These are phyloP conservation scores for Ceratonia siliqua DNA, from an alignment of 306 rosid species.

Conservation along the genomic window DNA sequence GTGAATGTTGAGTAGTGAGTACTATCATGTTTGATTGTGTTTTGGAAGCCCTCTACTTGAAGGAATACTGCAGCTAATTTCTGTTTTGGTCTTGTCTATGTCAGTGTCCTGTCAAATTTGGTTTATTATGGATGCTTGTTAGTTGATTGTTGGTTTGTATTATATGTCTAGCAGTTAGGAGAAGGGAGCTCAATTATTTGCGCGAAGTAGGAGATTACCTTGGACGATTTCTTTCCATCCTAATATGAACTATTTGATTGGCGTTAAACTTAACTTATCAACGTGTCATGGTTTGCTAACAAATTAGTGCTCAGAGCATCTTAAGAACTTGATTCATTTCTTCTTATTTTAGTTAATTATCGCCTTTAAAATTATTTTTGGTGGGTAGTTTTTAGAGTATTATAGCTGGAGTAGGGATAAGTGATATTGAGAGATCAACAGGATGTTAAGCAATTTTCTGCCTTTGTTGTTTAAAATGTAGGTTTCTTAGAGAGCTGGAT, in stretches of 20 bases:
- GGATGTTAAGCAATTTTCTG: neutral
- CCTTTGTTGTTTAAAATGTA: constrained; percentile 10
- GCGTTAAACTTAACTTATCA: neutral
- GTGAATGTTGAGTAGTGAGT: neutral
- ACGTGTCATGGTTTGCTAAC: neutral
- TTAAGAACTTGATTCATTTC: neutral
- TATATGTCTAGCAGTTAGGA: neutral
- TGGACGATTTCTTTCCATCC: neutral
- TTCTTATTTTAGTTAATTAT: neutral
- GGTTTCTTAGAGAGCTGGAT: constrained; percentile 88
- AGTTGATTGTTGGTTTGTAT: neutral
- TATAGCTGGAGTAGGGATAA: neutral
- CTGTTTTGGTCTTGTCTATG: constrained; percentile 21
- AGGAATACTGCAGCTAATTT: neutral
- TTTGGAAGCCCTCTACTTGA: neutral
- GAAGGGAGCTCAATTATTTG: neutral
- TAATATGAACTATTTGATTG: neutral
- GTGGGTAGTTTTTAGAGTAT: neutral
- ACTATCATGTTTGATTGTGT: neutral
- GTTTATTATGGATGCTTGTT: neutral
- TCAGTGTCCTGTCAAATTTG: constrained; percentile 3
- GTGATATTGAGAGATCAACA: neutral
- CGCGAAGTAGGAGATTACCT: neutral
- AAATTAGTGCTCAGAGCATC: neutral
- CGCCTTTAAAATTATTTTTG: neutral